phyloP scores from a whole-genome alignment of 345 rosid species.

The Salix purpurea region DNA sequence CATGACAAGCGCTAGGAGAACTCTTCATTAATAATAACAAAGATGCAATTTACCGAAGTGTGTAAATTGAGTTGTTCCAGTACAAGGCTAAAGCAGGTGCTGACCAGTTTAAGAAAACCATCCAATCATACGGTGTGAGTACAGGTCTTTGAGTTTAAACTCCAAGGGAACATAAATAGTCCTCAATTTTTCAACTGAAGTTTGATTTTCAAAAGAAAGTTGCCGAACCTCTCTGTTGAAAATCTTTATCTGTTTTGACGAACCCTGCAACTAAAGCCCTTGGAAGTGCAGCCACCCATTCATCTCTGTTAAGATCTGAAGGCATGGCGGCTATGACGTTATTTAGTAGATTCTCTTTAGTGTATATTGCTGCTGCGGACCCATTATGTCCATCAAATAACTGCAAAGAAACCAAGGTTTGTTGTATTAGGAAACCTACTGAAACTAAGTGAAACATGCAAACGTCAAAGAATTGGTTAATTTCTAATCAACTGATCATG shows the following conservation, averaged over 20 bases:
- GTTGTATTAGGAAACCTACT: neutral
- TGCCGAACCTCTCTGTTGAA: conserved; percentile 66
- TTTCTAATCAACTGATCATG: neutral
- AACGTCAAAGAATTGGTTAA: neutral
- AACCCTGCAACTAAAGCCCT: conserved; percentile 98
- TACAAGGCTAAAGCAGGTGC: neutral
- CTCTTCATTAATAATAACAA: neutral
- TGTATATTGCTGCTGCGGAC: conserved; percentile 89
- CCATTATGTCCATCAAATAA: conserved; percentile 99
- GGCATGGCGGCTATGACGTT: conserved; percentile 84
- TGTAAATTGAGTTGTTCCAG: neutral
- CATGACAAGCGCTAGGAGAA: neutral
- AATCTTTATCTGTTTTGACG: conserved; percentile 98
- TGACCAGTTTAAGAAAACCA: neutral
- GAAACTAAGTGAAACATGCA: neutral
- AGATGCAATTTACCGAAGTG: neutral
- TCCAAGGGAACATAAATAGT: neutral
- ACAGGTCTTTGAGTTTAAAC: neutral
- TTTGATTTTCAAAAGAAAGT: neutral
- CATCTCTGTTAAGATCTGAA: conserved; percentile 79
- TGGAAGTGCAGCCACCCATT: conserved; percentile 89
- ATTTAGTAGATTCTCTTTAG: conserved; percentile 82
- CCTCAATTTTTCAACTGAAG: neutral
- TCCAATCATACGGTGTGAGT: neutral
- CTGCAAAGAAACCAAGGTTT: conserved; percentile 38